Evolutionary conservation across 129 eudicot genomes (phyloP), one percentile per base, ranked within the genome.

Genomic region (Rutidosis leptorrhynchoides): DNA sequence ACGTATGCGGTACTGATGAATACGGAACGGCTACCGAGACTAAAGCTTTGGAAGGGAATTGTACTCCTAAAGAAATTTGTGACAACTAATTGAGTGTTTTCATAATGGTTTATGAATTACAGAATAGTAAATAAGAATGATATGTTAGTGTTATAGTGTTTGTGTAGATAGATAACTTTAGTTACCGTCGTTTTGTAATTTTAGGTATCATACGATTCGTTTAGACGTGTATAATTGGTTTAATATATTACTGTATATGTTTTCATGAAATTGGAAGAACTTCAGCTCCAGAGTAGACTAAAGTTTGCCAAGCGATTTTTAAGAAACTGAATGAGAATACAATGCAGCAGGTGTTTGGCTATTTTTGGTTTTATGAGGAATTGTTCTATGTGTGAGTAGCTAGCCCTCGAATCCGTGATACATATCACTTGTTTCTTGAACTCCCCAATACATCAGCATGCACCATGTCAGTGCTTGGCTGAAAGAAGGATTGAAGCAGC

Each of bases 21-120:
- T 94, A 94, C 12, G 99, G 99, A 14, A 88, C 99, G 0, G 91
- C 96, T 22, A 92, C 98, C 1, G 98, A 92, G 84, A 88, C 95
- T 1, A 92, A 92, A 76, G 98, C 97, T 9, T 9, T 89, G 92
- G 96, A 94, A 67, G 99, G 89, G 66, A 90, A 90, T 20, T 82
- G 83, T 45, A 74, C 87, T 1, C 96, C 95, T 12, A 78, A 89
- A 70, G 82, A 89, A 68, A 89, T 94, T 69, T 94, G 99, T 33
- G 96, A 89, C 82, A 94, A 94, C 95, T 94, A 84, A 65, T 61
- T 14, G 0, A 46, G 8, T 65, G 6, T 30, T 66, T 43, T 20
- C 19, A n/a, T 21, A 62, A 43, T 21, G n/a, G 0, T 64, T 43
- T 14, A 0, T 16, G 17, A 52, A 6, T 11, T n/a, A n/a, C n/a